These are phyloP conservation scores for Kodamaea kakaduensis DNA, from an alignment of 805 yeast genomes.

Conservation along the genomic window DNA sequence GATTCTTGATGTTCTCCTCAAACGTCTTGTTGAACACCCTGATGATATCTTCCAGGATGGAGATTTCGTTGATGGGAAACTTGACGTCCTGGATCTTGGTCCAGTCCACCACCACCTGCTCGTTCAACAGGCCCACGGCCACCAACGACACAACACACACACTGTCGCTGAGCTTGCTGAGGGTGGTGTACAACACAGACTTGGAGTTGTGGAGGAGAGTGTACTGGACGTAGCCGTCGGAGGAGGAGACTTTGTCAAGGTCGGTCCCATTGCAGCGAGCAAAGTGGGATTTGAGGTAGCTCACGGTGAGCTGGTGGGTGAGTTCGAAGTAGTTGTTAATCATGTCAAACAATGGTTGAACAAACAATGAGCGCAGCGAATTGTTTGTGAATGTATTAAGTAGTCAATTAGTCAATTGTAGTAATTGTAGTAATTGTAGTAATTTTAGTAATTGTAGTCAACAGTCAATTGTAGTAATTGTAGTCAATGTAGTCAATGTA, in stretches of 20 bases:
- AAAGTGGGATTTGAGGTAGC: conserved; percentile 16
- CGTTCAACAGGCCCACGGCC: conserved; percentile 13
- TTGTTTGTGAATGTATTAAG: too few species aligned
- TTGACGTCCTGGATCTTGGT: conserved; percentile 13
- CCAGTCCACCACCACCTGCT: conserved; percentile 24
- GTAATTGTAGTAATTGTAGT: too few species aligned
- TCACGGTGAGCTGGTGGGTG: conserved; percentile 18
- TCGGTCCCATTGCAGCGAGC: conserved; percentile 10
- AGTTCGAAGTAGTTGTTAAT: conserved; percentile 19
- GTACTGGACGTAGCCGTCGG: conserved; percentile 14
- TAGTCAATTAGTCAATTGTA: too few species aligned
- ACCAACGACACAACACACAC: conserved; percentile 13
- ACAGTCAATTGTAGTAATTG: too few species aligned
- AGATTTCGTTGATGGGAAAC: conserved; percentile 22
- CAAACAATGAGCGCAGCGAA: too few species aligned
- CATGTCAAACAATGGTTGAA: too few species aligned
- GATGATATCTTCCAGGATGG: conserved; percentile 19
- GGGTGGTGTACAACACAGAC: conserved; percentile 8
- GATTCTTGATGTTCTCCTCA: conserved; percentile 2
- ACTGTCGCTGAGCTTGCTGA: conserved; percentile 10
- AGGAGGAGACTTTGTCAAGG: conserved; percentile 7
- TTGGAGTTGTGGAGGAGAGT: conserved; percentile 10
- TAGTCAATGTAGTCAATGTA: too few species aligned
- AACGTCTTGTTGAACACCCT: conserved; percentile 16
- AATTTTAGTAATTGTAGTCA: too few species aligned